Percentiles rank a stretch among this genome's conserved stretches.
phyloP scores from a whole-genome alignment of 345 rosid species.

The Nephelium lappaceum region DNA sequence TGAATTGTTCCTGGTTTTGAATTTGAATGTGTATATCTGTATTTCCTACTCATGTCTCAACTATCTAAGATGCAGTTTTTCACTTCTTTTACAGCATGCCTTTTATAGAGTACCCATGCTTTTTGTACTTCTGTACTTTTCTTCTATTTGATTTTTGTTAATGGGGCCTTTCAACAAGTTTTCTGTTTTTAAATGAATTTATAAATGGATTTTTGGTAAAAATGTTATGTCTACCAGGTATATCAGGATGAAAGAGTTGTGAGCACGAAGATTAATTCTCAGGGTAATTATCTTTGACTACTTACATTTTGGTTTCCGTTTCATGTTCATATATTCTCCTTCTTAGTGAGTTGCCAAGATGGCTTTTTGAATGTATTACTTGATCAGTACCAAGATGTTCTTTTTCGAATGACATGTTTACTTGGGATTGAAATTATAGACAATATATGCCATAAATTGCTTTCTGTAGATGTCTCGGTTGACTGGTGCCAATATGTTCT shows the following conservation, averaged over 20 bases:
- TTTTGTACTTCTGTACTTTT: background rate
- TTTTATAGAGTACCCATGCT: background rate
- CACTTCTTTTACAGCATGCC: background rate
- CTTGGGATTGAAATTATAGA: constrained; percentile 8
- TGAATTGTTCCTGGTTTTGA: background rate
- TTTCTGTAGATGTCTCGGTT: background rate
- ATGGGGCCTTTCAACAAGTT: background rate
- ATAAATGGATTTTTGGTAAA: constrained; percentile 7
- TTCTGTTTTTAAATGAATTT: constrained; percentile 14
- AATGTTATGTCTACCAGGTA: constrained; percentile 32
- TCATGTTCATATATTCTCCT: constrained; percentile 9
- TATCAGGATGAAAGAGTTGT: constrained; percentile 34
- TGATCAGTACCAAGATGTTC: background rate
- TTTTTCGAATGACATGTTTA: background rate
- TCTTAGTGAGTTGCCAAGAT: background rate
- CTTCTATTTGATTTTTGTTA: constrained; percentile 1
- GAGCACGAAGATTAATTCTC: constrained; percentile 37
- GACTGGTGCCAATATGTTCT: constrained; percentile 1
- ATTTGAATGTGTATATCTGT: background rate
- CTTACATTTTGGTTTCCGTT: constrained; percentile 15
- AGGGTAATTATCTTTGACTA: constrained; percentile 44
- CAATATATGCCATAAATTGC: background rate
- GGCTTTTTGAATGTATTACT: background rate
- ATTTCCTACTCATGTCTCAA: background rate
- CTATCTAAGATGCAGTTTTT: background rate